A percentile compares a stretch with the other conserved stretches of the same genome.
phyloP scores from a whole-genome alignment of 306 rosid species.

The Chamaecrista fasciculata region DNA sequence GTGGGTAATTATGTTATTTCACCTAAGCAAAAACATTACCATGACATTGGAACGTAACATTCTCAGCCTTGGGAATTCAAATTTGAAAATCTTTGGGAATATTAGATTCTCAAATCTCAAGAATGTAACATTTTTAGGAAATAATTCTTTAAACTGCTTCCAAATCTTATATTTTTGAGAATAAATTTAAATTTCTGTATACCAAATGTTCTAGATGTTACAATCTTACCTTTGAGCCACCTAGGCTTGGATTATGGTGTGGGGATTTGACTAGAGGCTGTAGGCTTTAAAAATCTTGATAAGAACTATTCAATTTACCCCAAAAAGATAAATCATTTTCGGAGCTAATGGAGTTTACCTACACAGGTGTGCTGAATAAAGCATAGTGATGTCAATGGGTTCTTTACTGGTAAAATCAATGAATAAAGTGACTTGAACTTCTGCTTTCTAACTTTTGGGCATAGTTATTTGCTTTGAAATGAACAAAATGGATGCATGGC shows the following conservation, averaged over 20 bases:
- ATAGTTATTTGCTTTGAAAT: neutral
- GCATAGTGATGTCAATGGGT: neutral
- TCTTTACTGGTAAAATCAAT: neutral
- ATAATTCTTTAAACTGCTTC: too few species aligned
- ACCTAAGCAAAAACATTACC: too few species aligned
- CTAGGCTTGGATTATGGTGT: neutral
- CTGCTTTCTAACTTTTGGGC: neutral
- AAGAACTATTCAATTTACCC: neutral
- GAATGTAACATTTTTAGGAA: too few species aligned
- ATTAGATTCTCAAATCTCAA: too few species aligned
- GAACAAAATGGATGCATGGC: neutral
- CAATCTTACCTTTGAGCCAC: neutral
- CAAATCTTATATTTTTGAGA: too few species aligned
- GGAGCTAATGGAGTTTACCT: neutral
- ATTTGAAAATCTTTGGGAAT: too few species aligned
- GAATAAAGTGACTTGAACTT: neutral
- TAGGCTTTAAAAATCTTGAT: neutral
- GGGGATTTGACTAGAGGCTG: neutral
- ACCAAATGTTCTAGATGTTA: neutral
- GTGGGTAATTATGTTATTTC: too few species aligned
- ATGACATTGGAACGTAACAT: too few species aligned
- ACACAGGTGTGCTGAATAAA: neutral
- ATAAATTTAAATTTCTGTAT: too few species aligned
- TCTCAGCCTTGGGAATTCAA: too few species aligned
- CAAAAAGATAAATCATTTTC: neutral